phyloP scores from a whole-genome alignment of 441 rosid genomes.

The Capsella rubella region DNA sequence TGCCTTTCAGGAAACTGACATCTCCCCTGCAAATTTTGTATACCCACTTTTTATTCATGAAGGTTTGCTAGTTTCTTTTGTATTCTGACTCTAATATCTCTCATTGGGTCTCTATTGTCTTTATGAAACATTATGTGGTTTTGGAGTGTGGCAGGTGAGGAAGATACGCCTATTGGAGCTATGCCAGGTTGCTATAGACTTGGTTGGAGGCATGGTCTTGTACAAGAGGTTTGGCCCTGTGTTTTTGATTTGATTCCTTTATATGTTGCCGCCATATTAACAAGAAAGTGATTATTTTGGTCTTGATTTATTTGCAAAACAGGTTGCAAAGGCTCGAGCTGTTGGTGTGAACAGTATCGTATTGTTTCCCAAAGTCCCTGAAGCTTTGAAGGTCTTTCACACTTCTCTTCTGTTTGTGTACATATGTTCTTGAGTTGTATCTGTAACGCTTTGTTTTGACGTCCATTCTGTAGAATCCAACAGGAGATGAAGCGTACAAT shows the following conservation, averaged over 20 bases:
- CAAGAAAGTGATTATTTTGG: neutral
- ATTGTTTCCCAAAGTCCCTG: constrained; percentile 95
- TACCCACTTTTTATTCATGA: constrained; percentile 97
- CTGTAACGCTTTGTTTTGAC: constrained; percentile 35
- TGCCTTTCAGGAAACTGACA: constrained; percentile 82
- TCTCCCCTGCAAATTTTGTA: constrained; percentile 89
- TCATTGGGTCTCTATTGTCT: constrained; percentile 2
- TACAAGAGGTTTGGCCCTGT: constrained; percentile 66
- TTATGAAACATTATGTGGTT: neutral
- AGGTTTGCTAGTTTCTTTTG: constrained; percentile 56
- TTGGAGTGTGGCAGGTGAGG: constrained; percentile 67
- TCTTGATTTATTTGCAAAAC: constrained; percentile 8
- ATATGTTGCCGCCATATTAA: neutral
- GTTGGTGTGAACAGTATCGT: constrained; percentile 92
- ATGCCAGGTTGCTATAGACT: constrained; percentile 99
- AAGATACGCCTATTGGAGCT: constrained; percentile 97
- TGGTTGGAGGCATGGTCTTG: constrained; percentile 98
- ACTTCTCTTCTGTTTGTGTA: constrained; percentile 20
- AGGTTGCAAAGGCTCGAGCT: constrained; percentile 94
- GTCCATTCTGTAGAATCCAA: constrained; percentile 57
- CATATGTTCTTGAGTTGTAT: constrained; percentile 6
- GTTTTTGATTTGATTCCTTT: neutral
- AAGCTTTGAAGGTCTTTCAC: constrained; percentile 81
- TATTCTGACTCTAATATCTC: neutral
- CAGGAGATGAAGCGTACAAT: constrained; percentile 94